Evolutionary conservation across 129 eudicot species (phyloP).

Genomic region (Tanacetum coccineum): DNA sequence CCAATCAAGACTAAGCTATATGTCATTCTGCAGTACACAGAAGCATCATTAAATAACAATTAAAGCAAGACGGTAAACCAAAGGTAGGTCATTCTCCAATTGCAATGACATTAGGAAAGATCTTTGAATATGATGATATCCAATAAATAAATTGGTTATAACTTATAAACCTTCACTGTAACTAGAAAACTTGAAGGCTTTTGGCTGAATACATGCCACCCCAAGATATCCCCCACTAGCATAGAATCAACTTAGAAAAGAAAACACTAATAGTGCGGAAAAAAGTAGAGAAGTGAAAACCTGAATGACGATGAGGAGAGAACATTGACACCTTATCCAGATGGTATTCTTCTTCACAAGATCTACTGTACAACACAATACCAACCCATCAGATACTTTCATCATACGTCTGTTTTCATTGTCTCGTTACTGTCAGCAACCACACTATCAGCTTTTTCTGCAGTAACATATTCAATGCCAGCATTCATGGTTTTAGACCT

Average conservation of each 20-base stretch:
- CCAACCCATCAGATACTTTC: constrained; percentile 1
- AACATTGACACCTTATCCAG: not conserved
- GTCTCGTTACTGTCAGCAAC: too few relatives aligned
- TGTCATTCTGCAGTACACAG: too few relatives aligned
- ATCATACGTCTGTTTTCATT: too few relatives aligned
- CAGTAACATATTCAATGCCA: too few relatives aligned
- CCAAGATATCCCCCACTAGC: constrained; percentile 4
- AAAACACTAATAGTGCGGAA: not conserved
- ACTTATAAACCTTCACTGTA: constrained; percentile 11
- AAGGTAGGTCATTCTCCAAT: not conserved
- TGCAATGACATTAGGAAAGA: not conserved
- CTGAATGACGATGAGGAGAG: not conserved
- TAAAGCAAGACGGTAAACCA: too few relatives aligned
- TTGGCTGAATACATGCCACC: constrained; percentile 11
- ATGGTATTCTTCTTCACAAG: not conserved
- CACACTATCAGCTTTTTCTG: too few relatives aligned
- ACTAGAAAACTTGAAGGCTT: constrained; percentile 16
- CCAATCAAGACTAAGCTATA: too few relatives aligned
- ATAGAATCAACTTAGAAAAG: not conserved
- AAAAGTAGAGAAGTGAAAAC: not conserved
- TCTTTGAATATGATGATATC: not conserved
- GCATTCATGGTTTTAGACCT: too few relatives aligned
- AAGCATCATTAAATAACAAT: too few relatives aligned
- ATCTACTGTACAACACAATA: constrained; percentile 2
- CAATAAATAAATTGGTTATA: not conserved